phyloP scores from a whole-genome alignment of 805 yeast genomes.

The Pichia thaimueangensis region DNA sequence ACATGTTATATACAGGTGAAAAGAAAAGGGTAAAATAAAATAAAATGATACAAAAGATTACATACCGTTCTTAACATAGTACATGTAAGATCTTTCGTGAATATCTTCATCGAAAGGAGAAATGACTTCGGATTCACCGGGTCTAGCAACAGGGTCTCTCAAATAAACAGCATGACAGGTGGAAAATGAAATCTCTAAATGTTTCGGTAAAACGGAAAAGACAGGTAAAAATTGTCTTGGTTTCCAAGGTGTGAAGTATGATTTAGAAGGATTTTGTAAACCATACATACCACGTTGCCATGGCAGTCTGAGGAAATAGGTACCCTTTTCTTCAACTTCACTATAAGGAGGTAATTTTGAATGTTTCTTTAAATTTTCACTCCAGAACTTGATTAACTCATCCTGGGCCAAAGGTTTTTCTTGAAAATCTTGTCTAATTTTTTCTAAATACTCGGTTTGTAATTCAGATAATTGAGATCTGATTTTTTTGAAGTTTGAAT shows the following conservation, averaged over 20 bases:
- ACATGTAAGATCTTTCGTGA: conserved; percentile 94
- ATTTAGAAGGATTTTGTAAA: conserved; percentile 65
- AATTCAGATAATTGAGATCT: conserved; percentile 31
- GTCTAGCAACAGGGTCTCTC: conserved; percentile 95
- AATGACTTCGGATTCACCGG: conserved; percentile 93
- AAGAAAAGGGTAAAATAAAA: too few species aligned
- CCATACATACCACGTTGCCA: conserved; percentile 83
- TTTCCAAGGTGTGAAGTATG: conserved; percentile 95
- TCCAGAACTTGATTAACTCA: conserved; percentile 38
- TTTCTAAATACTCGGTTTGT: conserved; percentile 27
- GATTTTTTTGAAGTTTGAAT: conserved; percentile 27
- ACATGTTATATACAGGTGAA: background rate
- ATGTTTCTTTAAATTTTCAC: conserved; percentile 37
- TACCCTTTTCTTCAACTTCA: conserved; percentile 29
- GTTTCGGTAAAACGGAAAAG: conserved; percentile 86
- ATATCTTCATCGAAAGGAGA: conserved; percentile 76
- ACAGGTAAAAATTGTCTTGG: conserved; percentile 92
- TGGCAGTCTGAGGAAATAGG: conserved; percentile 52
- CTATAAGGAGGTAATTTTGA: conserved; percentile 31
- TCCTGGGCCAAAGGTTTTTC: conserved; percentile 24
- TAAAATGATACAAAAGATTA: conserved; percentile 10
- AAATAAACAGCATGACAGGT: conserved; percentile 96
- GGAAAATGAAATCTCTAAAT: conserved; percentile 80
- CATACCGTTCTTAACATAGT: conserved; percentile 71
- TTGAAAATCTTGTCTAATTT: conserved; percentile 25